Base-by-base conservation (phyloP, 352 stramenopile genomes). In the Phytophthora lateralis region DNA sequence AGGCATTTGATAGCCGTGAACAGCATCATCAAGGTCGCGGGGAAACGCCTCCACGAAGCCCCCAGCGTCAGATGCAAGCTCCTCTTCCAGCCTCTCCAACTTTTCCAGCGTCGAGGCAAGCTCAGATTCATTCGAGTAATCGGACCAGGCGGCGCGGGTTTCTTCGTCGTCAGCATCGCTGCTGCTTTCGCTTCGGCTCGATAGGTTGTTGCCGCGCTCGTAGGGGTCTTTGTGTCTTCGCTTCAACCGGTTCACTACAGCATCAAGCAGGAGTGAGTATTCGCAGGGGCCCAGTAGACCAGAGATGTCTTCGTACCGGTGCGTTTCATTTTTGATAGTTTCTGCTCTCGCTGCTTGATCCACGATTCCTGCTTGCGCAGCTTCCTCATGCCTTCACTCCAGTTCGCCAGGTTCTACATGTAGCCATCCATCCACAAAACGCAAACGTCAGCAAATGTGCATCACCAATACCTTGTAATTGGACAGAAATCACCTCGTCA, bases 371-470 rank as follows among this genome's bases (percentile, higher is more conserved):
- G 66, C 17, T 81, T 73, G 12, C 72, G 68, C 27, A 88, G 24
- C n/a, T 85, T 81, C 20, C 53, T 30, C 62, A 76, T 73, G n/a
- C 61, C 74, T 43, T 78, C 51, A 44, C 74, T 85, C 78, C 78
- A 84, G 18, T 71, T 67, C 0, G 68, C 63, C 18, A 72, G 73
- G 26, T 76, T 80, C 74, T 82, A 51, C 14, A 24, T 24, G 21
- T 3, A 24, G 21, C 3, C 21, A 24, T 24, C 3, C 21, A 24
- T 24, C 11, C 21, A 21, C 52, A 57, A 26, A 10, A 32, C 17
- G 5, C 21, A 49, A 12, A 30, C 24, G 3, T 57, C 11, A 38
- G 29, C 18, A 42, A 42, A 50, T 18, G 6, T 11, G 29, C 35
- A 63, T 5, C 12, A 43, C 48, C 37, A 43, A 30, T 14, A 47